These are phyloP conservation scores for Fusarium chlamydosporum DNA, from an alignment of 2,329 filamentous ascomycete genomes.

Conservation along the genomic window DNA sequence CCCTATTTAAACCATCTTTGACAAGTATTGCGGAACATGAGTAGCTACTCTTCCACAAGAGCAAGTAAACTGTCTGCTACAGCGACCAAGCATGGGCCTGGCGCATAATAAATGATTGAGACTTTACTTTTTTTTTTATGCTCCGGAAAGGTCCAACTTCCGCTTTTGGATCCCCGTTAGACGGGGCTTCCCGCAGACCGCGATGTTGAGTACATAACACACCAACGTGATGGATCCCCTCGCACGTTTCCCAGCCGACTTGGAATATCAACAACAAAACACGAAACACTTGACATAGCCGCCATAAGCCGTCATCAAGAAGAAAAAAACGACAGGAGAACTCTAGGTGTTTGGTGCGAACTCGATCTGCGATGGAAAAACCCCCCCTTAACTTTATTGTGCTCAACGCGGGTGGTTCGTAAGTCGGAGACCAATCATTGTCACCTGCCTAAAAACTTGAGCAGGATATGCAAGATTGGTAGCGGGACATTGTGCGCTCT, in stretches of 20 bases:
- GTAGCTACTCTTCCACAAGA: neutral
- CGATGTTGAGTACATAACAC: neutral
- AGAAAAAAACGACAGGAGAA: neutral
- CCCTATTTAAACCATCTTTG: conserved; percentile 39
- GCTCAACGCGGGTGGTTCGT: conserved; percentile 4
- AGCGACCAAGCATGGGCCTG: neutral
- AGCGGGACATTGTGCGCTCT: conserved; percentile 11
- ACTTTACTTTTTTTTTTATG: conserved; percentile 3
- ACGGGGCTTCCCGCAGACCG: conserved; percentile 32
- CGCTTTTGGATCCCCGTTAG: conserved; percentile 15
- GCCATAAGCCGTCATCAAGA: neutral
- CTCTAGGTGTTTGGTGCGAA: neutral
- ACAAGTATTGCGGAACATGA: conserved; percentile 23
- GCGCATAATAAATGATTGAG: neutral
- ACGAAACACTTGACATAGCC: neutral
- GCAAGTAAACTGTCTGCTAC: neutral
- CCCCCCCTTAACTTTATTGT: neutral
- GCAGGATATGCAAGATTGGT: conserved; percentile 12
- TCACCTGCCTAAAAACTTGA: neutral
- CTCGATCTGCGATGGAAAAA: conserved; percentile 11
- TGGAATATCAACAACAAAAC: neutral
- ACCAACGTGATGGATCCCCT: neutral
- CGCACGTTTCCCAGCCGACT: too few relatives aligned
- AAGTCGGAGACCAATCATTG: neutral
- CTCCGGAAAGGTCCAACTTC: neutral